Evolutionary conservation across 768 basidiomycete genomes (phyloP).

Genomic region (Suillus americanus): DNA sequence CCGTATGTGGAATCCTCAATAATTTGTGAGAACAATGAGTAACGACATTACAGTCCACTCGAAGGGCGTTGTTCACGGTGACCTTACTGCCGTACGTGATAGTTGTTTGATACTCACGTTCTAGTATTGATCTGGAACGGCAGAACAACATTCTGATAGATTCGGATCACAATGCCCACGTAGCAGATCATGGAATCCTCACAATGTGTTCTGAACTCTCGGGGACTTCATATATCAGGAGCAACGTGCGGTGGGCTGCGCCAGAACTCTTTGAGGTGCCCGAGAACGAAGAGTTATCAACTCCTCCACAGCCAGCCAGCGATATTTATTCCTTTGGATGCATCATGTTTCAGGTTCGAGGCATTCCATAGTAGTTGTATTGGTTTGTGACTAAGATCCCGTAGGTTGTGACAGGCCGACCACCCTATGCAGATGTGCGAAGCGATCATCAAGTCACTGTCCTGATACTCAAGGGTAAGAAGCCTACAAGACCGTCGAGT

Average conservation of each 20-base stretch:
- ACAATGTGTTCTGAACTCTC: no score
- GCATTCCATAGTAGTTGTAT: neutral
- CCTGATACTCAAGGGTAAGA: conserved; percentile 12
- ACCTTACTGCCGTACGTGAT: conserved; percentile 31
- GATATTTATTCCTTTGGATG: conserved; percentile 5
- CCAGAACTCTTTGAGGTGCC: neutral
- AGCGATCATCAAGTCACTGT: conserved; percentile 20
- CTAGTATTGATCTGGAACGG: no score
- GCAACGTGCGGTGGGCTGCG: neutral
- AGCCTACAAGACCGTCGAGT: conserved; percentile 15
- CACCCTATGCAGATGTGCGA: conserved; percentile 1
- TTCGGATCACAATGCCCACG: no score
- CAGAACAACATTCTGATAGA: no score
- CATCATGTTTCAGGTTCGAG: conserved; percentile 4
- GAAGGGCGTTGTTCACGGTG: neutral
- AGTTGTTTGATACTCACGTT: neutral
- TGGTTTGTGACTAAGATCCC: neutral
- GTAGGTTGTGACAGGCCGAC: conserved; percentile 7
- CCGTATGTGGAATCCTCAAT: conserved; percentile 4
- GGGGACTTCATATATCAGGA: no score
- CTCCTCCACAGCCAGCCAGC: neutral
- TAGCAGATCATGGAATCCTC: no score
- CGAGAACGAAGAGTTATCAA: neutral
- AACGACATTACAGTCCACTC: neutral
- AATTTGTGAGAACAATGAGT: neutral